Conservation (phyloP, 768 basidiomycete species). For the Dentipellis fragilis region DNA sequence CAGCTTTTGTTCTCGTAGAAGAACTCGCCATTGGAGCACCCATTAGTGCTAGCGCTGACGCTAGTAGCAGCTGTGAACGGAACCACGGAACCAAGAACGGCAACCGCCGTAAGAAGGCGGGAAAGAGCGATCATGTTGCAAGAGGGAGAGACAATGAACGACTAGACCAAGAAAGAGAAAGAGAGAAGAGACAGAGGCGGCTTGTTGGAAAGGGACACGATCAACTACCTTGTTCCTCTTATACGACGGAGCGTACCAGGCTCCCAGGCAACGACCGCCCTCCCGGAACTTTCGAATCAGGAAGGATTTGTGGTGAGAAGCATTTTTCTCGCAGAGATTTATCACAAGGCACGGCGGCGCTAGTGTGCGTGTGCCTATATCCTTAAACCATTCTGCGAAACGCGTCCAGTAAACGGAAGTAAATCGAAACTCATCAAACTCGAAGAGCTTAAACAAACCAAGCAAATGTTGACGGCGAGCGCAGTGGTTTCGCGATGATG, state of each 20-base stretch:
- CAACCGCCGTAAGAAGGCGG: conserved; percentile 21
- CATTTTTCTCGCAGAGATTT: neutral
- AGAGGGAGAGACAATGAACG: conserved; percentile 22
- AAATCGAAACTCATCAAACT: too few relatives aligned
- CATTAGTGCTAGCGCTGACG: conserved; percentile 2
- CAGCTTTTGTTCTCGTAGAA: conserved; percentile 8
- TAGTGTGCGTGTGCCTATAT: too few relatives aligned
- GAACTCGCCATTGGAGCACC: conserved; percentile 5
- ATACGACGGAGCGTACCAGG: neutral
- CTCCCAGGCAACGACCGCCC: neutral
- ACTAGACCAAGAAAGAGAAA: conserved; percentile 17
- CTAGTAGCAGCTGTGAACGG: conserved; percentile 22
- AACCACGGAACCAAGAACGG: conserved; percentile 26
- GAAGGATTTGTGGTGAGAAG: neutral
- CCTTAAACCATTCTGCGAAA: too few relatives aligned
- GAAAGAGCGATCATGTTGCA: conserved; percentile 27
- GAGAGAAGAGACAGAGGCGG: conserved; percentile 11
- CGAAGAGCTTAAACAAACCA: too few relatives aligned
- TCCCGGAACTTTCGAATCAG: neutral
- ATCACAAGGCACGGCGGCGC: too few relatives aligned
- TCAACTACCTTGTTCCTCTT: neutral
- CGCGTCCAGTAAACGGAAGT: too few relatives aligned
- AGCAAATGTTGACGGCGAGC: too few relatives aligned
- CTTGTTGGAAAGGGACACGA: neutral
- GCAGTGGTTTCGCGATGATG: too few relatives aligned